Evolutionary conservation across 768 basidiomycete genomes (phyloP), one percentile per base, ranked within the genome.

Genomic region (Scleroderma bovista): DNA sequence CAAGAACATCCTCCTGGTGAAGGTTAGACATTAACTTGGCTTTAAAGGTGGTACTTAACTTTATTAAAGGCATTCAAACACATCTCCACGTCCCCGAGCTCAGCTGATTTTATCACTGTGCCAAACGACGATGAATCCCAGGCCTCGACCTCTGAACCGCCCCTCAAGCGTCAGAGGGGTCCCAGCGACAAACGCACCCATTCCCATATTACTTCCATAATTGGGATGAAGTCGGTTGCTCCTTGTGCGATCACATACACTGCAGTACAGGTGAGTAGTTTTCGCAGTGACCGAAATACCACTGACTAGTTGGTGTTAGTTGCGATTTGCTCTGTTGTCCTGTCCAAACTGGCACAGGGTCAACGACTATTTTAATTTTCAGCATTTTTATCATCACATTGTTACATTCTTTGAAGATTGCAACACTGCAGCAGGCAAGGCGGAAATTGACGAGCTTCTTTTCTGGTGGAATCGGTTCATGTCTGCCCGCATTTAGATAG

Each of bases 171-270:
- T 15, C 38, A 34, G 1, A 38, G 36, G 33, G 37, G 47, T 23
- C 41, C 37, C 7, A 44, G 44, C 16, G 46, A 53, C 29, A 44
- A 39, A 7, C 47, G 52, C 11, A 55, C 60, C 1, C 36, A 44
- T 15, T 33, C 53, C 23, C 32, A 55, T 19, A 26, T 56, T 11
- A 48, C 48, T 3, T 6, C 20, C 0, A 19, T 56, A 1, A 16
- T 53, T 12, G 46, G 45, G 12, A 50, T 56, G 51, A 22, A 23
- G 3, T 24, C 51, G 7, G 52, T 61, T 3, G 53, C 52, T 1
- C 58, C 61, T 3, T 46, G 51, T 8, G 50, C 44, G 10, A 56
- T 64, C 22, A 59, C 61, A 3, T 64, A 64, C 37, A 50, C 54
- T 2, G 57, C 57, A 20, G 60, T 62, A 2, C 60, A 64, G 45